Evolutionary conservation across 192 early-diverging fungal species (phyloP).

Genomic region (Gaertneriomyces semiglobifer): DNA sequence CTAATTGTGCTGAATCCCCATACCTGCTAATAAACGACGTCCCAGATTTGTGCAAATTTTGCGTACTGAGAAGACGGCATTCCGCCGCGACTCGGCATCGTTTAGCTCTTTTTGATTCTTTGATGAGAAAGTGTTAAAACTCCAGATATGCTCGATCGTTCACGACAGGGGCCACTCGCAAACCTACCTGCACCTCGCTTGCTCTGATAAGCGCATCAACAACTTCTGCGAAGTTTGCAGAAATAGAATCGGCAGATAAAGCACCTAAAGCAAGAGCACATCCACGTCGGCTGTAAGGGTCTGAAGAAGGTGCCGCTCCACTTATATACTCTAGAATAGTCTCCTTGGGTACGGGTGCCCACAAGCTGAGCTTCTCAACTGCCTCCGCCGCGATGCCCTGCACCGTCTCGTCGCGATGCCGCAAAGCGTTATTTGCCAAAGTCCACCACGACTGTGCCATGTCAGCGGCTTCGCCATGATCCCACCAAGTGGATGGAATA

Average conservation of each 20-base stretch:
- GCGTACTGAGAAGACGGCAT: slow-evolving; percentile 58
- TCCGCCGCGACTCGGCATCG: slow-evolving; percentile 67
- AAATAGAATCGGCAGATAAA: slow-evolving; percentile 32
- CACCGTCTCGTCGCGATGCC: slow-evolving; percentile 63
- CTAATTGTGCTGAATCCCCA: no score
- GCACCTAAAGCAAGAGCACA: slow-evolving; percentile 63
- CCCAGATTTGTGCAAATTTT: slow-evolving; percentile 14
- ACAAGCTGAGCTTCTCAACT: not conserved
- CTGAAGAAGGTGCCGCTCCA: slow-evolving; percentile 26
- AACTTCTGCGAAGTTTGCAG: slow-evolving; percentile 25
- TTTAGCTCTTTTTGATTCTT: slow-evolving; percentile 32
- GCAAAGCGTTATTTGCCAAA: slow-evolving; percentile 52
- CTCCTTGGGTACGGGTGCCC: not conserved
- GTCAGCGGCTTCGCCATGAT: not conserved
- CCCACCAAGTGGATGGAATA: slow-evolving; percentile 3
- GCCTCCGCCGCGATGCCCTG: slow-evolving; percentile 41
- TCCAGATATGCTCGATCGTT: not conserved
- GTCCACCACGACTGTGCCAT: slow-evolving; percentile 44
- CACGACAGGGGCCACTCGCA: not conserved
- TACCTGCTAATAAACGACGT: slow-evolving; percentile 1
- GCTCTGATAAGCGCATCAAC: slow-evolving; percentile 20
- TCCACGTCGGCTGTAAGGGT: slow-evolving; percentile 55
- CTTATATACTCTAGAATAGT: slow-evolving; percentile 33
- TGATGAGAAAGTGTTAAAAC: not conserved
- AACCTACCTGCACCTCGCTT: slow-evolving; percentile 33